Percentiles rank a stretch among this genome's conserved stretches.
Evolutionary conservation across 169 alveolate species (phyloP).

Genomic region (Sarcocystis neurona): DNA sequence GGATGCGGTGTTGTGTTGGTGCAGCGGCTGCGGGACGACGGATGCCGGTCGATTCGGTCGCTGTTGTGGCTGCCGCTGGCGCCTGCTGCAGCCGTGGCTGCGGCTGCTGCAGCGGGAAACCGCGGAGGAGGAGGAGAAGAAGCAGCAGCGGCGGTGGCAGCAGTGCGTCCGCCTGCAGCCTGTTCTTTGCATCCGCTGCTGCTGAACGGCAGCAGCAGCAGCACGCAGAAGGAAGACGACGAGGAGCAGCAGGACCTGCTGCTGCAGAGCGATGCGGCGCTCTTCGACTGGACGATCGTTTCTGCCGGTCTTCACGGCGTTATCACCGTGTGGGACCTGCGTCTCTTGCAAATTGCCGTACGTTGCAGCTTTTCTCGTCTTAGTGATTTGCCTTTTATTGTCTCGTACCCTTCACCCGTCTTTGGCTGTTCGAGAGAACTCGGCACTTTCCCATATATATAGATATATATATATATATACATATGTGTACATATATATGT

Average conservation of each 20-base stretch:
- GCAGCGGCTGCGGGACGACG: constrained; percentile 51
- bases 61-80: constrained; percentile 59
- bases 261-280: not conserved
- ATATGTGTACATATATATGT: not conserved
- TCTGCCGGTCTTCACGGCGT: constrained; percentile 63
- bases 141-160: too few relatives aligned
- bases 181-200: too few relatives aligned
- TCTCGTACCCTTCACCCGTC: too few relatives aligned
- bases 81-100: constrained; percentile 28
- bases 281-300: constrained; percentile 55
- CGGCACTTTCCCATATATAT: too few relatives aligned
- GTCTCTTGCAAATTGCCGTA: constrained; percentile 46
- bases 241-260: not conserved
- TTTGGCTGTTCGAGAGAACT: too few relatives aligned
- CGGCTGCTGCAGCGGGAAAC: constrained; percentile 26
- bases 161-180: too few relatives aligned
- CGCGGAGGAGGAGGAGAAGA: constrained; percentile 9
- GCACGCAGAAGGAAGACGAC: not conserved
- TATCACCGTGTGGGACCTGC: constrained; percentile 56
- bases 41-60: constrained; percentile 53
- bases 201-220: not conserved
- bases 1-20: too few relatives aligned
- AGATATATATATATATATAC: not conserved
- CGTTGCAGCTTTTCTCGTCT: not conserved
- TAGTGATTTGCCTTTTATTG: too few relatives aligned